Base-by-base conservation (phyloP, 192 early-diverging fungal species). In the Rhizophagus prolifer region DNA sequence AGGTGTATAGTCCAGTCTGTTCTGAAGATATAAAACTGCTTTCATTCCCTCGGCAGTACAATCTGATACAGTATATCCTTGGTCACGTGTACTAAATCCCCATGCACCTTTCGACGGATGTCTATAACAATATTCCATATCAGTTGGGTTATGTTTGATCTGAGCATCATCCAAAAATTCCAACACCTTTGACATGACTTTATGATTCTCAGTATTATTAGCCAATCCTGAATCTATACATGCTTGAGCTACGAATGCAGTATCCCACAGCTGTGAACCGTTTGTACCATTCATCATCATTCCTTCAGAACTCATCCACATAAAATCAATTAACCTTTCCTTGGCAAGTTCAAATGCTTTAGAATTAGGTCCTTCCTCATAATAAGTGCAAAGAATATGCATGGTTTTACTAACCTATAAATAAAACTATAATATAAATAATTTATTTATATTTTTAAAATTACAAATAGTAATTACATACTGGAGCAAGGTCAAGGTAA, bases 231-330 rank as follows among this genome's bases (percentile, higher is more conserved):
- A 82, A 64, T 98, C 97, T 6, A 93, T 85, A 2, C 88, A 81
- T 0, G 96, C 97, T 79, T 97, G 96, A 41, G 90, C 91, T 44
- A 89, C 82, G 83, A 98, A 94, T 1, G 94, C 89, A 3, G 95
- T 92, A 82, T 99, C 97, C 97, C 97, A 99, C 46, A 98, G 83
- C 81, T 99, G 97, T 70, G 92, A 94, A 13, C 97, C 97, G 74
- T 99, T 98, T 19, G 97, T 99, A 12, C 96, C 96, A 79, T 94
- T 95, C 84, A 94, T 93, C 82, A 95, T 93, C 92, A 99, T 90
- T 3, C 97, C 97, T 75, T 93, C 91, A 28, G 82, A 73, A 65
- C 91, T 88, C 90, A 98, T 91, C 83, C 96, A 99, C 88, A 98
- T 86, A 70, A 95, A 96, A 70, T 99, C 97, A 26, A 85, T 83